Evolutionary conservation across 306 rosid genomes (phyloP).

Genomic region (Carpinus fangiana): DNA sequence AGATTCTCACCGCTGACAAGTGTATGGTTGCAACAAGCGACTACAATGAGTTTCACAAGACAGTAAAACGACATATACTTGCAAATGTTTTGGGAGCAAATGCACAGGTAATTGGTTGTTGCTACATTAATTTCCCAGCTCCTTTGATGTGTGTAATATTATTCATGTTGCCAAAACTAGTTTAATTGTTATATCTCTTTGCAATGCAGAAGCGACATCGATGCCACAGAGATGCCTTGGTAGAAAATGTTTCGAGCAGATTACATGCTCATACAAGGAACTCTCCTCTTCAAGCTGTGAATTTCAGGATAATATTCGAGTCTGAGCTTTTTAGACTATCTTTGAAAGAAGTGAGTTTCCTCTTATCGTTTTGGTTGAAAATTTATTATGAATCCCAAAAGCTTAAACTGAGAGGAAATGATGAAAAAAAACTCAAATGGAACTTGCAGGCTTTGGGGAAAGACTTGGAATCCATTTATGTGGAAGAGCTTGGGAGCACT

Average conservation of each 20-base stretch:
- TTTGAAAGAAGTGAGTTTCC: slow-evolving; percentile 65
- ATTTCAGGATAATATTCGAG: slow-evolving; percentile 66
- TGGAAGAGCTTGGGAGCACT: slow-evolving; percentile 57
- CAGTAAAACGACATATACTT: slow-evolving; percentile 59
- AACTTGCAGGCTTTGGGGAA: slow-evolving; percentile 68
- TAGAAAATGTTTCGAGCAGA: slow-evolving; percentile 47
- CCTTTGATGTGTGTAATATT: no score
- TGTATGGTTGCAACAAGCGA: slow-evolving; percentile 94
- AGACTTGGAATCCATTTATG: slow-evolving; percentile 56
- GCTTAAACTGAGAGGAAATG: not conserved
- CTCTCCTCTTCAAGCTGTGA: slow-evolving; percentile 45
- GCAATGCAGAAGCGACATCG: slow-evolving; percentile 70
- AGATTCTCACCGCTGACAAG: slow-evolving; percentile 62
- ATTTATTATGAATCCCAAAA: not conserved
- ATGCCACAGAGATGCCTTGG: slow-evolving; percentile 57
- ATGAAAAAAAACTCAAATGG: slow-evolving; percentile 1
- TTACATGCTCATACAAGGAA: slow-evolving; percentile 49
- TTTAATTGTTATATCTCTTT: slow-evolving; percentile 10
- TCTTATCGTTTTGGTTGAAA: not conserved
- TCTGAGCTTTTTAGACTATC: slow-evolving; percentile 72
- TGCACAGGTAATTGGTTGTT: slow-evolving; percentile 62
- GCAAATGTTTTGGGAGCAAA: slow-evolving; percentile 65
- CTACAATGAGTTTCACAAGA: slow-evolving; percentile 85
- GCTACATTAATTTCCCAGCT: not conserved
- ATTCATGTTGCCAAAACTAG: not conserved